Evolutionary conservation across 1,284 basidiomycete genomes (phyloP).

Genomic region (Sporisorium reilianum): DNA sequence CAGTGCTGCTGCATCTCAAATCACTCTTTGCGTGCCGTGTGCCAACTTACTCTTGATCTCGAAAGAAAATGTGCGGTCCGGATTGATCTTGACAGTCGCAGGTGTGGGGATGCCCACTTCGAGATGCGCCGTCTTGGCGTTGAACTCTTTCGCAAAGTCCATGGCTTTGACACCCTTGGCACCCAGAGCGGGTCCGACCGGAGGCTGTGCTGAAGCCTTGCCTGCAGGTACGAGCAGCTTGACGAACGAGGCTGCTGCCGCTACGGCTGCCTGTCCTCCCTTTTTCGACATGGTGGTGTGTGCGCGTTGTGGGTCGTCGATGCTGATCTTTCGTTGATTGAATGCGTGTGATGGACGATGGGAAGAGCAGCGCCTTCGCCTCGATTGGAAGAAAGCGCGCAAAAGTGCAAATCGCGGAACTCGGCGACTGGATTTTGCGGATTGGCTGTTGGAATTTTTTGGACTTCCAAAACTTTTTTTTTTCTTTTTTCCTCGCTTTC

Average conservation of each 20-base stretch:
- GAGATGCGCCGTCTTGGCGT: constrained; percentile 83
- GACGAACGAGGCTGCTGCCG: constrained; percentile 57
- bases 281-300: constrained; percentile 66
- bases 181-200: constrained; percentile 95
- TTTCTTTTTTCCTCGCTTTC: constrained; percentile 26
- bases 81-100: constrained; percentile 89
- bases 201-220: constrained; percentile 94
- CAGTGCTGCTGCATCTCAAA: neutral
- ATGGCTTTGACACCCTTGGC: constrained; percentile 98
- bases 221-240: constrained; percentile 89
- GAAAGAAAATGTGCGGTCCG: constrained; percentile 95
- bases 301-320: too few relatives aligned
- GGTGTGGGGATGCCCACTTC: constrained; percentile 88
- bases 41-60: constrained; percentile 57
- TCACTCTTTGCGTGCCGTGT: neutral
- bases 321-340: too few relatives aligned
- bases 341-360: neutral
- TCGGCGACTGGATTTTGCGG: constrained; percentile 17
- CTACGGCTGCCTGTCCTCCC: constrained; percentile 55
- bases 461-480: neutral
- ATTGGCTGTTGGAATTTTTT: constrained; percentile 4
- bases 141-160: constrained; percentile 89
- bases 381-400: constrained; percentile 26
- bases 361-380: neutral
- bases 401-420: constrained; percentile 22